Evolutionary conservation across 129 eudicot species (phyloP), one percentile per base, ranked within the genome.

Genomic region (Arctium lappa): DNA sequence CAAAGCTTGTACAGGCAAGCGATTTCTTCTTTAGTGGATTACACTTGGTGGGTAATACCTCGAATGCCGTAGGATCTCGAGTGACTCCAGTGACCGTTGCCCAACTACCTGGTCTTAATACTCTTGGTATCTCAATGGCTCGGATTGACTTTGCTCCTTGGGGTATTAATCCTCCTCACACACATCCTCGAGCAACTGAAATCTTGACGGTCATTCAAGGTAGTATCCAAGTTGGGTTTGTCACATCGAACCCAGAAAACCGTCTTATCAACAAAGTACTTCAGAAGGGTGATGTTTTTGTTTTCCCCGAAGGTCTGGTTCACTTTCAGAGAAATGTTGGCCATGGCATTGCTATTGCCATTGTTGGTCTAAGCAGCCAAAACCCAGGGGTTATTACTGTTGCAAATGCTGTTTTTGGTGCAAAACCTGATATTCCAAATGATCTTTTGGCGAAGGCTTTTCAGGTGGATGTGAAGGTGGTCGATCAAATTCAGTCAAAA

Each of bases 11-110:
- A 11, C 12, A 72, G 27, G 53, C 84, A 27, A 36, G 15, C 1
- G 84, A 85, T 80, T 85, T 85, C 84, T 79, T 22, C 76, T 85
- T 79, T 75, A 44, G 84, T 34, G 84, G 87, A 9, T 79, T 85
- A 34, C 60, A 85, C 22, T 3, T 73, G 18, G 32, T 66, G 0
- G 87, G 87, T 10, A 85, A 85, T 78, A 79, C 75, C 3, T 56
- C 87, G 5, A 85, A 72, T 37, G 80, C 84, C 1, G 68, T 79
- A 3, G 84, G 87, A 40, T 79, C 87, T 7, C 71, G 78, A 22
- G 84, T 85, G 27, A 22, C 27, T 22, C 27, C 27, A 22, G 27
- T 22, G 27, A 22, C 27, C 27, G 27, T 22, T 22, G 27, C 27
- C 27, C 27, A 22, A 22, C 27, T 22, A 22, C 27, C 27, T 22